Evolutionary conservation across 805 yeast species (phyloP).

Genomic region (Ogataea siamensis): DNA sequence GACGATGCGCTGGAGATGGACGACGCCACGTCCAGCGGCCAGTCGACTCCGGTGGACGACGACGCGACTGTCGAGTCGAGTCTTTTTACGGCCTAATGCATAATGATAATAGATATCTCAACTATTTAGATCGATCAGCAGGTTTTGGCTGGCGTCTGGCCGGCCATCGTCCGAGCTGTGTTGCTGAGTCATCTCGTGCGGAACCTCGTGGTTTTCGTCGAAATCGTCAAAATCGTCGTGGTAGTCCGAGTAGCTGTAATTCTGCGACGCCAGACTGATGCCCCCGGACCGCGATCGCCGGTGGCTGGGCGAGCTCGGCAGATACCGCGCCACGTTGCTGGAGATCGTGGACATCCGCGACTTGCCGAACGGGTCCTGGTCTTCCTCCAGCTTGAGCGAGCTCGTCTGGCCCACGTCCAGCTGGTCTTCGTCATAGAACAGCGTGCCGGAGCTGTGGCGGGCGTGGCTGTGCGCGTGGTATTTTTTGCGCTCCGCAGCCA

Average conservation of each 20-base stretch:
- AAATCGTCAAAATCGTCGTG: slow-evolving; percentile 3
- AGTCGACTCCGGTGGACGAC: slow-evolving; percentile 23
- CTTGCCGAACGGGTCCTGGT: slow-evolving; percentile 22
- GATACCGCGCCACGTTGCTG: slow-evolving; percentile 18
- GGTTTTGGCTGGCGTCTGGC: neutral
- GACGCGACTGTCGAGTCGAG: slow-evolving; percentile 21
- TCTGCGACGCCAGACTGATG: slow-evolving; percentile 6
- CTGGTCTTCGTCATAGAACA: slow-evolving; percentile 22
- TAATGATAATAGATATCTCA: slow-evolving; percentile 9
- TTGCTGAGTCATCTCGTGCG: neutral
- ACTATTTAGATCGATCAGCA: slow-evolving; percentile 7
- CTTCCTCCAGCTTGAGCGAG: slow-evolving; percentile 12
- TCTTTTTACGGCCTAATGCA: slow-evolving; percentile 18
- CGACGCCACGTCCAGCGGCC: slow-evolving; percentile 22
- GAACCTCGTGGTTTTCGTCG: neutral
- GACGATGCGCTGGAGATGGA: slow-evolving; percentile 18
- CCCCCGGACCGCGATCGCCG: slow-evolving; percentile 14
- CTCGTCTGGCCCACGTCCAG: slow-evolving; percentile 9
- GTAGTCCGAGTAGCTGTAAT: slow-evolving; percentile 6
- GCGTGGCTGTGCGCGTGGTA: slow-evolving; percentile 13
- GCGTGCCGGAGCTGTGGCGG: slow-evolving; percentile 3
- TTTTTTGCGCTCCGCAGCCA: slow-evolving; percentile 20
- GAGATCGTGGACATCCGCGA: slow-evolving; percentile 22
- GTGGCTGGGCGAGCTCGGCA: slow-evolving; percentile 12
- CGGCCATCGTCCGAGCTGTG: neutral